Evolutionary conservation across 768 basidiomycete genomes (phyloP), one percentile per base, ranked within the genome.

Genomic region (Omphalotus guepiniiformis): DNA sequence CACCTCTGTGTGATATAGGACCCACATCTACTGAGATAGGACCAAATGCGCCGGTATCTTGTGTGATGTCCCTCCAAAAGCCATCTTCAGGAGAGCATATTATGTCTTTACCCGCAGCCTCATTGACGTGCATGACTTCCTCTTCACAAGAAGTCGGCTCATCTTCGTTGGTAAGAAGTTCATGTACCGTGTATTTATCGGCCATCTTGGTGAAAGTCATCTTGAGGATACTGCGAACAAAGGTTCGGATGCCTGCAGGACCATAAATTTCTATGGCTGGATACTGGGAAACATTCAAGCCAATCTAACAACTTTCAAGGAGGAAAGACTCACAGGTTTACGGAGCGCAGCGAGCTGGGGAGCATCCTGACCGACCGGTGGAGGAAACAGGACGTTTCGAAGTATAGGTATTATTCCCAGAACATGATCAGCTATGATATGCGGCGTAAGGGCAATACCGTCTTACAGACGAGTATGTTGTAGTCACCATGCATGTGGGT

Each of bases 401-500:
- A 90, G 67, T 35, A 90, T 67, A 4, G 83, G 81, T 16, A 85
- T 71, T 37, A 88, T 70, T 5, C 87, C 89, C 75, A 86, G 82
- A 37, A 79, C 73, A 63, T 92, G 88, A 62, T 89, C 85, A 28
- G 79, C 88, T 72, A 49, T 78, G 30, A 7, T 23, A 12, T 26
- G 47, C 51, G 35, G 39, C 37, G 37, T 27, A 34, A 48, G 26
- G 47, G 25, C 23, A 30, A 51, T 9, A n/a, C 30, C 25, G 29
- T 15, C 19, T 6, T 13, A 18, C 4, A 22, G 28, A 48, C 11
- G 8, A 13, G 16, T 27, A 19, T 16, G 34, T 12, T 26, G 36
- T 39, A 56, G 66, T 39, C 58, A 83, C 90, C 79, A 57, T 93
- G 90, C 79, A 91, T 82, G 55, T 92, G 91, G 1, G 90, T 92